phyloP scores from a whole-genome alignment of 2,329 filamentous ascomycete genomes.

The Coniella vitis region DNA sequence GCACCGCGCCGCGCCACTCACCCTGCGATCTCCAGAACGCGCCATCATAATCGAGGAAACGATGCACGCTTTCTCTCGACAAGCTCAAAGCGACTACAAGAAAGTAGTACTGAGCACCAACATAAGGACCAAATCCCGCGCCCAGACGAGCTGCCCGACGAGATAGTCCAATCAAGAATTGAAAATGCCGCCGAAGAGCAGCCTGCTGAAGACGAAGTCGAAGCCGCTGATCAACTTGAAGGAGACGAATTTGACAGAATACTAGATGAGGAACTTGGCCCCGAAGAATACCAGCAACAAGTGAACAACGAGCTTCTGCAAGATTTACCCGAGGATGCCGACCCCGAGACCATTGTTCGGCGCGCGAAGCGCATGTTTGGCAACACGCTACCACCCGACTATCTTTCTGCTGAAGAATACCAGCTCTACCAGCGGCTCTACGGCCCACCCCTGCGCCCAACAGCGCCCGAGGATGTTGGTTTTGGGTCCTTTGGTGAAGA shows the following conservation, averaged over 20 bases:
- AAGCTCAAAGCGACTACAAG: constrained; percentile 1
- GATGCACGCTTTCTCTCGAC: constrained; percentile 13
- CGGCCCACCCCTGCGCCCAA: constrained; percentile 63
- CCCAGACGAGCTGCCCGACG: neutral
- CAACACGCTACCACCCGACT: constrained; percentile 65
- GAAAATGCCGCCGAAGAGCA: constrained; percentile 1
- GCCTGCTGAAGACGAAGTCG: constrained; percentile 3
- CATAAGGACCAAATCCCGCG: neutral
- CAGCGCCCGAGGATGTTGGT: constrained; percentile 51
- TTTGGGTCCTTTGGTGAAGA: constrained; percentile 24
- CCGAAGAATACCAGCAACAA: neutral
- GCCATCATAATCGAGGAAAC: constrained; percentile 2
- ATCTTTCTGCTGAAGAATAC: constrained; percentile 65
- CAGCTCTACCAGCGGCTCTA: constrained; percentile 74
- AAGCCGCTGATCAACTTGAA: too few species aligned
- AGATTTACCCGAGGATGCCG: neutral
- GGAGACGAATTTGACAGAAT: too few species aligned
- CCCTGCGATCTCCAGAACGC: constrained; percentile 2
- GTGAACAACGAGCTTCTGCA: neutral
- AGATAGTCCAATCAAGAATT: neutral
- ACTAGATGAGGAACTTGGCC: constrained; percentile 4
- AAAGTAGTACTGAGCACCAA: neutral
- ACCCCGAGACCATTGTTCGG: constrained; percentile 59
- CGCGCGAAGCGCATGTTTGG: constrained; percentile 69
- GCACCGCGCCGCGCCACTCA: constrained; percentile 4